phyloP scores from a whole-genome alignment of 2,329 filamentous ascomycete species.

The Nannizzia gypsea region DNA sequence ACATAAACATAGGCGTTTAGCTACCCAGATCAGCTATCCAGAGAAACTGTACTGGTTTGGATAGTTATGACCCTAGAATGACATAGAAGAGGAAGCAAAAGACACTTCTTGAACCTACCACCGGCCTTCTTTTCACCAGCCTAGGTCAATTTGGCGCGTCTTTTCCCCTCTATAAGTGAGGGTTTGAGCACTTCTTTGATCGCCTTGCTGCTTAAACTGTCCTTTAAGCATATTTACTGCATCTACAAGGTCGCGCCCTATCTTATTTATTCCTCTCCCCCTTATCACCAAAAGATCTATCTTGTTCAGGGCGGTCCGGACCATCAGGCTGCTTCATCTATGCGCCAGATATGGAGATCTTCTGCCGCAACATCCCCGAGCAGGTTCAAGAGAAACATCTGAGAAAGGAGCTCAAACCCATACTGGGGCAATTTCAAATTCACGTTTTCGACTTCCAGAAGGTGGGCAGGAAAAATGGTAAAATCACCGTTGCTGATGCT shows the following conservation, averaged over 20 bases:
- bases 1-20: background rate
- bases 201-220: background rate
- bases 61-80: background rate
- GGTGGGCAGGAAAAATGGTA: slow-evolving; percentile 15
- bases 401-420: slow-evolving; percentile 15
- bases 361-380: slow-evolving; percentile 19
- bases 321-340: background rate
- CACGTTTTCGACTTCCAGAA: slow-evolving; percentile 17
- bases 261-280: background rate
- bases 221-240: background rate
- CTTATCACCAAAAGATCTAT: background rate
- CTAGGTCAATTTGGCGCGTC: background rate
- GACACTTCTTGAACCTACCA: background rate
- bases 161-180: background rate
- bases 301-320: background rate
- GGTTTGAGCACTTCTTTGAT: background rate
- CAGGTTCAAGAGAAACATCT: slow-evolving; percentile 16
- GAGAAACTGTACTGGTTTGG: background rate
- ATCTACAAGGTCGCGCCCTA: background rate
- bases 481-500: slow-evolving; percentile 17
- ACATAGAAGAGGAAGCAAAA: background rate
- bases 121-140: background rate
- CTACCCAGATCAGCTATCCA: background rate
- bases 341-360: slow-evolving; percentile 18
- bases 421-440: slow-evolving; percentile 16